These are phyloP conservation scores for Eutrema salsugineum DNA, from an alignment of 441 rosid species.

Conservation along the genomic window DNA sequence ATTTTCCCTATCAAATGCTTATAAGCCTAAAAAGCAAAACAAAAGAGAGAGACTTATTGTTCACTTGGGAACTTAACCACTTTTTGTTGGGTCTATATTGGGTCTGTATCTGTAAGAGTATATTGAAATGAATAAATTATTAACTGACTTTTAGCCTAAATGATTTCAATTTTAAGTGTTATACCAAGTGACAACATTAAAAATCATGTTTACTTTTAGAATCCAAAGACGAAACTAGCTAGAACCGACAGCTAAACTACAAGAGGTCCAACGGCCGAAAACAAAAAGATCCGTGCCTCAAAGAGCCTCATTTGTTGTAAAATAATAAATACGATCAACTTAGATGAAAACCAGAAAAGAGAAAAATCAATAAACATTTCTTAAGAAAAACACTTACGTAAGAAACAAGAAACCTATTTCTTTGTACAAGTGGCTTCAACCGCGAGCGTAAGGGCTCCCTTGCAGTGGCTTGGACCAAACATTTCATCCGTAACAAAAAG, in stretches of 20 bases:
- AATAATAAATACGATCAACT: neutral
- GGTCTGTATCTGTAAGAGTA: too few relatives aligned
- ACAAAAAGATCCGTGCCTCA: neutral
- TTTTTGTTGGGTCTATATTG: too few relatives aligned
- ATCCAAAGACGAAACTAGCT: too few relatives aligned
- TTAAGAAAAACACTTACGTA: neutral
- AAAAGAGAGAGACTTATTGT: too few relatives aligned
- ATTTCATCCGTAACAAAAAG: conserved; percentile 13
- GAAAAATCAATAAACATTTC: neutral
- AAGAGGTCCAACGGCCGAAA: neutral
- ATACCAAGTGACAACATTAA: too few relatives aligned
- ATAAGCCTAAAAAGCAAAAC: too few relatives aligned
- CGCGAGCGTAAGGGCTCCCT: neutral
- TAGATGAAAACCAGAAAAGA: neutral
- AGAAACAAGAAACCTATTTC: neutral
- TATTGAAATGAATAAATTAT: too few relatives aligned
- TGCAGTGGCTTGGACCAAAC: conserved; percentile 18
- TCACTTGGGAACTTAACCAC: too few relatives aligned
- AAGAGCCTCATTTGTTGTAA: neutral
- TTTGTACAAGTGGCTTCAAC: conserved; percentile 6
- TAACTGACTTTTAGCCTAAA: too few relatives aligned
- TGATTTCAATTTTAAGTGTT: too few relatives aligned
- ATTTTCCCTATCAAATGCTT: too few relatives aligned
- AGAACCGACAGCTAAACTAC: neutral
- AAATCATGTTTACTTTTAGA: too few relatives aligned